Conservation (phyloP, 2,329 filamentous ascomycete species). For the Fusarium haematococcum region DNA sequence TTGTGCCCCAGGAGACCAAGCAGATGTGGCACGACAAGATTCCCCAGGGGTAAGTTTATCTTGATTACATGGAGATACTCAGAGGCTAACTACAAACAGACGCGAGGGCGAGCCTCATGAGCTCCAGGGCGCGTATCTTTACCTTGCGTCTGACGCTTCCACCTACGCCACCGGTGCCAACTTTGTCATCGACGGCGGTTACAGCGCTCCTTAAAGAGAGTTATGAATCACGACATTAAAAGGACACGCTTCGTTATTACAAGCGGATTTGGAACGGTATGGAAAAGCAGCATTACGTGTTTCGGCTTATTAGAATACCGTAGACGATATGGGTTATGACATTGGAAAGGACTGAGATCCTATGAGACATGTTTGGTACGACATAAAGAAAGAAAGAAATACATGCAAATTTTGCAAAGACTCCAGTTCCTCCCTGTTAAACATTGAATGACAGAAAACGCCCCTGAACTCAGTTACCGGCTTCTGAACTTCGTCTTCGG, state of each 20-base stretch:
- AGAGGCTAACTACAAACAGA: conserved; percentile 28
- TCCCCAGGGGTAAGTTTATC: conserved; percentile 36
- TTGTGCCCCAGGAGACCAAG: conserved; percentile 43
- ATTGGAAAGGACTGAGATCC: conserved; percentile 2
- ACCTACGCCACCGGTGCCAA: conserved; percentile 50
- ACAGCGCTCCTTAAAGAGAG: conserved; percentile 39
- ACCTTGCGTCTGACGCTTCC: conserved; percentile 47
- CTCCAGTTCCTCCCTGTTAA: not conserved
- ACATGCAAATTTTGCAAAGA: not conserved
- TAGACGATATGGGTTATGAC: not conserved
- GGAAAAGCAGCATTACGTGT: conserved; percentile 1
- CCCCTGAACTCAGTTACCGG: not conserved
- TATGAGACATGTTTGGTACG: conserved; percentile 1
- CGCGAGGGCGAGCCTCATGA: conserved; percentile 45
- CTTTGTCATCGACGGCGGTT: conserved; percentile 48
- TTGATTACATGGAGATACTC: not conserved
- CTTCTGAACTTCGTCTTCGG: not conserved
- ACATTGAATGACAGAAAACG: not conserved
- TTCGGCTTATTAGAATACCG: conserved; percentile 1
- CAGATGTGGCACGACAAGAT: conserved; percentile 44
- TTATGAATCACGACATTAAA: not conserved
- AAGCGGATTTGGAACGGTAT: not conserved
- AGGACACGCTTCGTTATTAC: not conserved
- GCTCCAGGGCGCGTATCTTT: conserved; percentile 42
- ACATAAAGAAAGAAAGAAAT: not conserved